These are phyloP conservation scores for Tranzscheliella williamsii DNA, from an alignment of 1,284 basidiomycete species.

Conservation along the genomic window DNA sequence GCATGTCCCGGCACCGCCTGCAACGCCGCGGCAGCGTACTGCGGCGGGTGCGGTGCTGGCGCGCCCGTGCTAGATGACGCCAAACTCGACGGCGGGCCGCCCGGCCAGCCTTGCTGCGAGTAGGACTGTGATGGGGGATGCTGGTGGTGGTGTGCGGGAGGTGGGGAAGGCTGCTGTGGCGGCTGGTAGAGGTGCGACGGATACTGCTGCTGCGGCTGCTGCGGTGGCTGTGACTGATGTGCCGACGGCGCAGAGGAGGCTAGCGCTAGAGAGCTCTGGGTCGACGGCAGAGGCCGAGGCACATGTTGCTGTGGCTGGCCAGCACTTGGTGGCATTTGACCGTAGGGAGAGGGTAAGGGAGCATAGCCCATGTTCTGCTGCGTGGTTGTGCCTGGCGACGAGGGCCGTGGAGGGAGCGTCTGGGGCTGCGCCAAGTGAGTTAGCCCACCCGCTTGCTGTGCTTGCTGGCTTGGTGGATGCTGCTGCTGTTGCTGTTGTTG, in stretches of 20 bases:
- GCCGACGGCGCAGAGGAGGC: slow-evolving; percentile 5
- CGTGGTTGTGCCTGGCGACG: slow-evolving; percentile 10
- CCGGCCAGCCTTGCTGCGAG: slow-evolving; percentile 15
- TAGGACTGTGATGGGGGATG: slow-evolving; percentile 12
- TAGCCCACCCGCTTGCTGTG: slow-evolving; percentile 4
- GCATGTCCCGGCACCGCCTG: slow-evolving; percentile 3
- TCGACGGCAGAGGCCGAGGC: slow-evolving; percentile 27
- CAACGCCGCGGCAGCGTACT: background rate
- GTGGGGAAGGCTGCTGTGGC: slow-evolving; percentile 19
- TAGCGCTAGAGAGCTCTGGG: slow-evolving; percentile 10
- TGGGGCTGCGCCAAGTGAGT: slow-evolving; percentile 15
- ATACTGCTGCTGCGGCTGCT: slow-evolving; percentile 4
- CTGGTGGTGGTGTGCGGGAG: slow-evolving; percentile 10
- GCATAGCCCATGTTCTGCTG: slow-evolving; percentile 3
- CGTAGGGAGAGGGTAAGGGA: slow-evolving; percentile 25
- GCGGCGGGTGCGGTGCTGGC: background rate
- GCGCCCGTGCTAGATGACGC: background rate
- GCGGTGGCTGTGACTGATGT: slow-evolving; percentile 2
- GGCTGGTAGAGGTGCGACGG: slow-evolving; percentile 25
- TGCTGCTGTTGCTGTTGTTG: slow-evolving; percentile 18
- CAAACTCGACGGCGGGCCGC: slow-evolving; percentile 5
- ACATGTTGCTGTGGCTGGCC: slow-evolving; percentile 4
- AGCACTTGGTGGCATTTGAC: slow-evolving; percentile 7
- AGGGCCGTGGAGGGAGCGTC: slow-evolving; percentile 11
- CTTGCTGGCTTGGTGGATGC: slow-evolving; percentile 2